Evolutionary conservation across 2,329 filamentous ascomycete genomes (phyloP), one percentile per base, ranked within the genome.

Genomic region (Colletotrichum echinochloae): DNA sequence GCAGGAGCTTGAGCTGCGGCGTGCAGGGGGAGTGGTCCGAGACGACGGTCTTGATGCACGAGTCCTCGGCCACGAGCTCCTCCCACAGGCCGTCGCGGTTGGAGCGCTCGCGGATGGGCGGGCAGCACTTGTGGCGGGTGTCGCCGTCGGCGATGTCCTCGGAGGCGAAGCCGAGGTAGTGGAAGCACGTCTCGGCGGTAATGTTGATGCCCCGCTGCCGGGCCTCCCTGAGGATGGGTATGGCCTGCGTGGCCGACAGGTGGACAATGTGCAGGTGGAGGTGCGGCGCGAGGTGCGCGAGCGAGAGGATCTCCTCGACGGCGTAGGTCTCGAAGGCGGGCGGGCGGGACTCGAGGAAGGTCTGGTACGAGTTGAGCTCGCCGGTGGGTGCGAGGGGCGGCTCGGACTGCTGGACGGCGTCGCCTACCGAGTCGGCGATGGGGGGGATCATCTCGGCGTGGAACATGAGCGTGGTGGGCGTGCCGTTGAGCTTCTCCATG

Each of bases 371-470:
- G 63, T 91, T 91, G 33, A 95, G 84, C 14, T 92, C 89, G 20
- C 94, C 94, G 35, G 87, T 86, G 5, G 93, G 93, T 0, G 88
- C 88, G 8, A 92, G 83, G 0, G 93, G 92, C 23, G 93, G 89
- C 8, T 88, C 84, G 0, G 92, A 93, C 33, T 83, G 81, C 76
- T 93, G 91, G 5, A 94, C 90, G 33, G 90, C 89, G 79, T 96
- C 94, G 63, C 93, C 92, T 2, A 95, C 92, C 0, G 93, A 94
- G 74, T 90, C 89, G 60, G 92, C 83, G 74, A 95, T 92, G 23
- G 94, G 93, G n/a, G 95, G 94, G 16, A 97, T 91, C 94, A 98
- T 98, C 81, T 99, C 96, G 66, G 96, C 96, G 79, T 99, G 96
- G 84, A 99, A 99, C 95, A 99, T 98, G 76, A 98, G 90, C 0